Conservation (phyloP, 1,139 yeast species). For the Nakaseomyces glabratus region DNA sequence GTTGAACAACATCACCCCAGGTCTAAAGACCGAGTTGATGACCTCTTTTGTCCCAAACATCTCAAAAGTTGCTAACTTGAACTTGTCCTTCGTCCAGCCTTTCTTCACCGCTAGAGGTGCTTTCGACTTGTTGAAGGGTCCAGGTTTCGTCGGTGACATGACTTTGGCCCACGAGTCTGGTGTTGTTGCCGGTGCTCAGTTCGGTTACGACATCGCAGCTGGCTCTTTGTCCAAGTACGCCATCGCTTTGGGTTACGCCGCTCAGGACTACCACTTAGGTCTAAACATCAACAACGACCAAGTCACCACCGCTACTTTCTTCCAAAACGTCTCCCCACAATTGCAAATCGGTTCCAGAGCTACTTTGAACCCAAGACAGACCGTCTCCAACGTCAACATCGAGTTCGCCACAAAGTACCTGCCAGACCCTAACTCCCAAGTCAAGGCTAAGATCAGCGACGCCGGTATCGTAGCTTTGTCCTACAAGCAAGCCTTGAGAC, state of each 20-base stretch:
- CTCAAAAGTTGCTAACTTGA: slow-evolving; percentile 82
- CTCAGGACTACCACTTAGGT: slow-evolving; percentile 81
- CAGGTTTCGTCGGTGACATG: slow-evolving; percentile 89
- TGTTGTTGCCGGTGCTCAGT: slow-evolving; percentile 93
- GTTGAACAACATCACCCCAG: slow-evolving; percentile 87
- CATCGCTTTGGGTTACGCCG: slow-evolving; percentile 88
- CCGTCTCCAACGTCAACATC: slow-evolving; percentile 56
- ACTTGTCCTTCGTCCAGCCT: slow-evolving; percentile 87
- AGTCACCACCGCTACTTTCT: slow-evolving; percentile 91
- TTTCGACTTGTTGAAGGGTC: slow-evolving; percentile 93
- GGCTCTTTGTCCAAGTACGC: slow-evolving; percentile 94
- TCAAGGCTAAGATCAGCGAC: slow-evolving; percentile 96
- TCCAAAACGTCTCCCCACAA: slow-evolving; percentile 84
- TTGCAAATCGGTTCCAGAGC: slow-evolving; percentile 98
- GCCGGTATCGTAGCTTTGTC: slow-evolving; percentile 91
- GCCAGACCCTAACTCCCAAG: slow-evolving; percentile 77
- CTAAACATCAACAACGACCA: slow-evolving; percentile 81
- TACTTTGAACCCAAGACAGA: slow-evolving; percentile 82
- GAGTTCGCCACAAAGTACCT: slow-evolving; percentile 96
- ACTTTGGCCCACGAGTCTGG: slow-evolving; percentile 85
- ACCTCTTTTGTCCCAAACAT: slow-evolving; percentile 85
- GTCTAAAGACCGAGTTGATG: slow-evolving; percentile 87
- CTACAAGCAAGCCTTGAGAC: slow-evolving; percentile 91
- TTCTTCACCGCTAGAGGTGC: slow-evolving; percentile 90
- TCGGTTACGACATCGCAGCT: slow-evolving; percentile 88